These are phyloP conservation scores for Pythium insidiosum DNA, from an alignment of 352 stramenopile species.

Conservation along the genomic window DNA sequence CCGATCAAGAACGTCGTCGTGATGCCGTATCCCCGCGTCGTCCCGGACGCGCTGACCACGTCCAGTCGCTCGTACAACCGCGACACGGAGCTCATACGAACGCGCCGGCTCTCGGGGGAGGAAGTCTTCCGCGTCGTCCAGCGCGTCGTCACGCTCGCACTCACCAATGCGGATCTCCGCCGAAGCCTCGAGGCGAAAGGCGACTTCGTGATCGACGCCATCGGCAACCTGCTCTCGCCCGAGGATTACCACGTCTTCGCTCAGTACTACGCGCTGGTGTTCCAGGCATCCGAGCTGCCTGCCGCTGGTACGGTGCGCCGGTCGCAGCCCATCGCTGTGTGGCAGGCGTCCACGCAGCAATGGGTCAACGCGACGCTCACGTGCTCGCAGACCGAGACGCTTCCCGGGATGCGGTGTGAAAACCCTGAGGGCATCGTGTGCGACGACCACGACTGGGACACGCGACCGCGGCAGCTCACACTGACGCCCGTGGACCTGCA, in stretches of 20 bases:
- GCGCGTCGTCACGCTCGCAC: neutral
- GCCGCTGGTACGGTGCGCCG: neutral
- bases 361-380: conserved; percentile 13
- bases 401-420: too few species aligned
- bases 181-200: neutral
- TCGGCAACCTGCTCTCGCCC: neutral
- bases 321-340: neutral
- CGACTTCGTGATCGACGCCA: neutral
- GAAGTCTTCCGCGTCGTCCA: neutral
- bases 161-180: neutral
- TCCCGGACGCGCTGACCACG: neutral
- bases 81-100: neutral
- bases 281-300: neutral
- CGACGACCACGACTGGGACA: conserved; percentile 8
- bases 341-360: conserved; percentile 18
- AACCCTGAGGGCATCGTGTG: too few species aligned
- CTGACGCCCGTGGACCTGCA: too few species aligned
- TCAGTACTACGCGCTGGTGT: neutral
- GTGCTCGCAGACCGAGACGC: too few species aligned
- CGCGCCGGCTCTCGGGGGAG: neutral
- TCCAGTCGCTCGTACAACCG: neutral
- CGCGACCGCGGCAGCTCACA: too few species aligned
- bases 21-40: neutral
- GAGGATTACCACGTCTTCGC: neutral
- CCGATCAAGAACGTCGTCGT: neutral